A percentile compares a stretch with the other conserved stretches of the same genome.
Conservation (phyloP, 139 green algal species). For the Marvania coccoides region DNA sequence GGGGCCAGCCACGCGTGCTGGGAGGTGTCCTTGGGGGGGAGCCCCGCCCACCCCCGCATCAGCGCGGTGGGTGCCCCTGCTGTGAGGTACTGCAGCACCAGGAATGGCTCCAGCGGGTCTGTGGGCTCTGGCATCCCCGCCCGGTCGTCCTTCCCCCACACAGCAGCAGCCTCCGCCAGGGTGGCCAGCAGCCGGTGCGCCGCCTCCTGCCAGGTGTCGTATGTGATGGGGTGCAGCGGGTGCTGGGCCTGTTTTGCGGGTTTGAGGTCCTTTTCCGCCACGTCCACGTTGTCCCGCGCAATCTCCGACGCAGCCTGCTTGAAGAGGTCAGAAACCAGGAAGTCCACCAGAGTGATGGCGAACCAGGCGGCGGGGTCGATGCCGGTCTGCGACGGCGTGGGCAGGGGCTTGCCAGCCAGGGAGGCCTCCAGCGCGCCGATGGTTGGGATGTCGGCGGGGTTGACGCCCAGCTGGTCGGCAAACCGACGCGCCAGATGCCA, state of each 20-base stretch:
- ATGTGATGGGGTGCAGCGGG: constrained; percentile 8
- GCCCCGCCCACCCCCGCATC: constrained; percentile 2
- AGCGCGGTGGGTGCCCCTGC: constrained; percentile 21
- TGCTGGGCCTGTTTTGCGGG: background rate
- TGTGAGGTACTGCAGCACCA: constrained; percentile 44
- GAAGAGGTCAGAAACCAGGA: constrained; percentile 40
- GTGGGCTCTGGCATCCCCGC: constrained; percentile 11
- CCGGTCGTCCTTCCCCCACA: constrained; percentile 1
- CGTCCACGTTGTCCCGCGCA: constrained; percentile 11
- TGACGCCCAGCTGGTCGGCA: constrained; percentile 30
- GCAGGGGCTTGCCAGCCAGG: background rate
- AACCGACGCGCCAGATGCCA: constrained; percentile 53
- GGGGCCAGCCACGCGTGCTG: constrained; percentile 6
- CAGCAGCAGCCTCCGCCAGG: constrained; percentile 32
- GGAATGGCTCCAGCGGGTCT: constrained; percentile 16
- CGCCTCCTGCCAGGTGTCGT: constrained; percentile 53
- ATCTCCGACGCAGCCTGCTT: background rate
- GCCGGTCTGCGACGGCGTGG: background rate
- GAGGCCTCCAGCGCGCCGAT: constrained; percentile 21
- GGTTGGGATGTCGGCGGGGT: constrained; percentile 11
- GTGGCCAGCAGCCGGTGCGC: constrained; percentile 35
- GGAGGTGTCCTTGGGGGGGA: constrained; percentile 8
- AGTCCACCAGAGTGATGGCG: constrained; percentile 30
- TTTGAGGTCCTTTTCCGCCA: constrained; percentile 15
- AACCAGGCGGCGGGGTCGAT: background rate